Conservation (phyloP, 441 rosid species). For the Erysimum cheiri region DNA sequence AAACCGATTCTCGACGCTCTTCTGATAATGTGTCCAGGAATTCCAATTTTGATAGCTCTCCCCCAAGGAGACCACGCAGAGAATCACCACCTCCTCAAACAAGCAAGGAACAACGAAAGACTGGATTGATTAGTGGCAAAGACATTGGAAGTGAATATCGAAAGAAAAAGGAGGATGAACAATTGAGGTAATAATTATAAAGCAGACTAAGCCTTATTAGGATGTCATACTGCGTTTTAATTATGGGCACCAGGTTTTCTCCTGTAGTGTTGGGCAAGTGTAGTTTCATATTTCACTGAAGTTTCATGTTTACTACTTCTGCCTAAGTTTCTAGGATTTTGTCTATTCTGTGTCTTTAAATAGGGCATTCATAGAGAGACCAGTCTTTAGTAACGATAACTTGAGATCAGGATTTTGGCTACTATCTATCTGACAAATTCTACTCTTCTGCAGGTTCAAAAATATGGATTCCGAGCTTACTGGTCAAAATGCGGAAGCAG, state of each 20-base stretch:
- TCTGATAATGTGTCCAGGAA: conserved; percentile 37
- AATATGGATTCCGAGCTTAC: conserved; percentile 78
- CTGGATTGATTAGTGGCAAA: conserved; percentile 73
- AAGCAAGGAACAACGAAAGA: conserved; percentile 52
- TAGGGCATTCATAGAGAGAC: conserved; percentile 14
- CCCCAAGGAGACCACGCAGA: conserved; percentile 60
- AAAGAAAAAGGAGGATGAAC: conserved; percentile 64
- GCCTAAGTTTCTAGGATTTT: conserved; percentile 23
- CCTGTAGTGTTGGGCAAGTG: not conserved
- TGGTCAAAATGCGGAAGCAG: conserved; percentile 79
- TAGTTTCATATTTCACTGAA: not conserved
- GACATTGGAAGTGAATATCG: conserved; percentile 65
- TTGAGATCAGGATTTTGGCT: conserved; percentile 6
- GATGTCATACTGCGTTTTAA: not conserved
- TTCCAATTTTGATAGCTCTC: conserved; percentile 56
- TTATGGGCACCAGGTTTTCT: not conserved
- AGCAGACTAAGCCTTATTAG: not conserved
- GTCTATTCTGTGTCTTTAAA: conserved; percentile 11
- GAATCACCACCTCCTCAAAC: conserved; percentile 44
- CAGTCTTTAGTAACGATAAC: not conserved
- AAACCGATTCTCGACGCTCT: conserved; percentile 33
- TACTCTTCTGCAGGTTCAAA: conserved; percentile 54
- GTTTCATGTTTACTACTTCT: conserved; percentile 15
- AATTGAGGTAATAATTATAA: conserved; percentile 52
- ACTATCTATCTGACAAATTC: conserved; percentile 11